Percentiles rank a stretch among this genome's conserved stretches.
Evolutionary conservation across 768 basidiomycete genomes (phyloP).

Genomic region (Tephrocybe sp.): DNA sequence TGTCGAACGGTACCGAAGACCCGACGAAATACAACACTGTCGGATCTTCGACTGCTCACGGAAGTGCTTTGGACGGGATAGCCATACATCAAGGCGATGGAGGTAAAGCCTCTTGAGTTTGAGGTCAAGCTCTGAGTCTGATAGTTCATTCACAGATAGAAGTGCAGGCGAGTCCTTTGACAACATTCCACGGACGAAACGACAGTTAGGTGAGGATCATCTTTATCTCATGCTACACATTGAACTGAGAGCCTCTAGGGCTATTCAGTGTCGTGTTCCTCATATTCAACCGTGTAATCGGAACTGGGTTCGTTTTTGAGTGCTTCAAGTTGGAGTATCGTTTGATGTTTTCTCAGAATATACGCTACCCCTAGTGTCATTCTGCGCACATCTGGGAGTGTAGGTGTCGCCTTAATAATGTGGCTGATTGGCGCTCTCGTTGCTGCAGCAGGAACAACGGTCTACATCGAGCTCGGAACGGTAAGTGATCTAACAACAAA

Average conservation of each 20-base stretch:
- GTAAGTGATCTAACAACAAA: no score
- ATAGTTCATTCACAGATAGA: constrained; percentile 4
- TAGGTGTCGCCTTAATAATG: constrained; percentile 66
- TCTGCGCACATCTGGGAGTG: constrained; percentile 65
- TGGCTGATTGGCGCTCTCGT: constrained; percentile 70
- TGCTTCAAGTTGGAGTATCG: not conserved
- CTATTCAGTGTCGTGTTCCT: constrained; percentile 59
- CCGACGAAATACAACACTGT: not conserved
- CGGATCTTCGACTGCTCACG: not conserved
- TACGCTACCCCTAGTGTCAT: constrained; percentile 73
- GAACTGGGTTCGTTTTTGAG: constrained; percentile 53
- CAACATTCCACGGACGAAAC: constrained; percentile 14
- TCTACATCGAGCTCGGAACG: constrained; percentile 77
- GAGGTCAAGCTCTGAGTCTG: not conserved
- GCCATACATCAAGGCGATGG: constrained; percentile 11
- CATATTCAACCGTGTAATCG: constrained; percentile 77
- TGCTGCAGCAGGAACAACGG: constrained; percentile 65
- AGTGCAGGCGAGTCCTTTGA: constrained; percentile 19
- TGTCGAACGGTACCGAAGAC: not conserved
- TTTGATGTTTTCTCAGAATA: constrained; percentile 42
- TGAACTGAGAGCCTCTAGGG: constrained; percentile 29
- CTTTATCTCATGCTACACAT: not conserved
- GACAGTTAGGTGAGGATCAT: constrained; percentile 14
- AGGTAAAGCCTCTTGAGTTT: not conserved
- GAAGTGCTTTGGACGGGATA: constrained; percentile 7